Evolutionary conservation across 1,284 basidiomycete genomes (phyloP).

Genomic region (Irpex sp.): DNA sequence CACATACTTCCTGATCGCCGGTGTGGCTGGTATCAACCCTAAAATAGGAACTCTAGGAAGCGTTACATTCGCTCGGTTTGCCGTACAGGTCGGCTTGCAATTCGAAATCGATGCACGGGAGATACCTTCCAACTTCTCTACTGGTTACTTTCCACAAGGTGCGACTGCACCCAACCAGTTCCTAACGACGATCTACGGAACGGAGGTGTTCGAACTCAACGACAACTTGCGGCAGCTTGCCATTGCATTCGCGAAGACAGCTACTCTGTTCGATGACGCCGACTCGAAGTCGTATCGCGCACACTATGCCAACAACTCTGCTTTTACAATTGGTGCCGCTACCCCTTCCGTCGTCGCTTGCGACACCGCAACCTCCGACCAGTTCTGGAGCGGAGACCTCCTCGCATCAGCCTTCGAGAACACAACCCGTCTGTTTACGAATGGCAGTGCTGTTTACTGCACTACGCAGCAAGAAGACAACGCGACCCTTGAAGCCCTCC

Average conservation of each 20-base stretch:
- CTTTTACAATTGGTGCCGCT: slow-evolving; percentile 24
- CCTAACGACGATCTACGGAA: slow-evolving; percentile 38
- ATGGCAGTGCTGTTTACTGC: slow-evolving; percentile 34
- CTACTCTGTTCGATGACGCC: slow-evolving; percentile 35
- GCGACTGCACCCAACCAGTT: slow-evolving; percentile 29
- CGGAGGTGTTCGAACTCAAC: slow-evolving; percentile 50
- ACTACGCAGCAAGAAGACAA: slow-evolving; percentile 49
- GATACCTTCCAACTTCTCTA: slow-evolving; percentile 37
- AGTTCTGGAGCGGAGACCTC: slow-evolving; percentile 38
- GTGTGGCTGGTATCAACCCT: slow-evolving; percentile 44
- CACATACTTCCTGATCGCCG: slow-evolving; percentile 46
- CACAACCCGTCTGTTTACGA: slow-evolving; percentile 37
- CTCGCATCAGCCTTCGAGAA: slow-evolving; percentile 39
- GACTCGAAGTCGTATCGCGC: slow-evolving; percentile 32
- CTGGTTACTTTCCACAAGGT: slow-evolving; percentile 39
- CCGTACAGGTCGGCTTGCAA: slow-evolving; percentile 43
- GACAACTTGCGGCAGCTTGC: slow-evolving; percentile 39
- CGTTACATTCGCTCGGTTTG: slow-evolving; percentile 41
- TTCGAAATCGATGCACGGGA: slow-evolving; percentile 47
- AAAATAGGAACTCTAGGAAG: slow-evolving; percentile 36
- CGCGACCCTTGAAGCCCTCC: slow-evolving; percentile 39
- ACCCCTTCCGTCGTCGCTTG: slow-evolving; percentile 33
- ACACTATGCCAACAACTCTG: slow-evolving; percentile 26
- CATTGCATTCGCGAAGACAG: slow-evolving; percentile 28
- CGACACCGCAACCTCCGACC: slow-evolving; percentile 40